phyloP scores from a whole-genome alignment of 1,284 basidiomycete species.

The Microbotryum violaceum region DNA sequence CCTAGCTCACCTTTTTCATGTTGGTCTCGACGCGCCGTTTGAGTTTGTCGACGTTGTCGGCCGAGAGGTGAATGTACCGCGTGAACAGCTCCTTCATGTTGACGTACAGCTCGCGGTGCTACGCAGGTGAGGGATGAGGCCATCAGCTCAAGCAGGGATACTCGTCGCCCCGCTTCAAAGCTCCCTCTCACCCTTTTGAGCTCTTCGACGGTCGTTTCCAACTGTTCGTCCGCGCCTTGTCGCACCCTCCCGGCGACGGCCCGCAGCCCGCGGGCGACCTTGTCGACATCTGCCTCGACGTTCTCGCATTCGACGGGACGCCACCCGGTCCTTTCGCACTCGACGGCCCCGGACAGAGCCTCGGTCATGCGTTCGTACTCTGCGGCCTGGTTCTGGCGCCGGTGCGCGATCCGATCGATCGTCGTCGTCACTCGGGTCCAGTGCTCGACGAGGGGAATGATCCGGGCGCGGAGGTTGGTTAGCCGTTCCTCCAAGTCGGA shows the following conservation, averaged over 20 bases:
- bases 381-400: slow-evolving; percentile 45
- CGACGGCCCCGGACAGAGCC: slow-evolving; percentile 11
- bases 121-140: not conserved
- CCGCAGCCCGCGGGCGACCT: not conserved
- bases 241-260: slow-evolving; percentile 6
- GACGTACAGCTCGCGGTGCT: slow-evolving; percentile 77
- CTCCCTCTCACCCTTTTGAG: slow-evolving; percentile 62
- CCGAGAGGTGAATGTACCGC: slow-evolving; percentile 70
- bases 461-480: slow-evolving; percentile 56
- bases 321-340: slow-evolving; percentile 13
- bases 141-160: not conserved
- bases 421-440: slow-evolving; percentile 82
- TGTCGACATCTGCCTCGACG: slow-evolving; percentile 15
- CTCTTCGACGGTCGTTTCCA: slow-evolving; percentile 48
- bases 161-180: not conserved
- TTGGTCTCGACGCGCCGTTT: slow-evolving; percentile 72
- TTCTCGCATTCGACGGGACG: slow-evolving; percentile 11
- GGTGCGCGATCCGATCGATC: slow-evolving; percentile 72
- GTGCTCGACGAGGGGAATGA: slow-evolving; percentile 70
- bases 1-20: slow-evolving; percentile 50
- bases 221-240: slow-evolving; percentile 14
- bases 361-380: slow-evolving; percentile 18
- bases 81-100: slow-evolving; percentile 74
- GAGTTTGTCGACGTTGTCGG: slow-evolving; percentile 74
- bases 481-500: slow-evolving; percentile 84